phyloP scores from a whole-genome alignment of 2,329 filamentous ascomycete species.

The Aspergillus intermedius region DNA sequence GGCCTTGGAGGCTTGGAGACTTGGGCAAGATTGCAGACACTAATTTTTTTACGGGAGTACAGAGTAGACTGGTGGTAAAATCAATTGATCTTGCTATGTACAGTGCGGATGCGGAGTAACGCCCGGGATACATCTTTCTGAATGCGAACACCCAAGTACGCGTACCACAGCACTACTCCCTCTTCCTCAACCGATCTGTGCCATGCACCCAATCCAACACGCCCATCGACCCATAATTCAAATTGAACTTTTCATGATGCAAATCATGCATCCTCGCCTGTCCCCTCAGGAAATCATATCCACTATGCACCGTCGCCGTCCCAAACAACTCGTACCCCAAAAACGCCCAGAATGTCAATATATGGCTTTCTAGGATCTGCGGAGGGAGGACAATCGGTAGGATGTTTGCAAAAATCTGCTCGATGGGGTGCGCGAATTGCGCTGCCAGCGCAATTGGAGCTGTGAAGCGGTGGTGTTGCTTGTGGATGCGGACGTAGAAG shows the following conservation, averaged over 20 bases:
- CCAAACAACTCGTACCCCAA: constrained; percentile 45
- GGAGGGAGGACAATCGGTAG: constrained; percentile 49
- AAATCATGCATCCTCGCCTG: constrained; percentile 48
- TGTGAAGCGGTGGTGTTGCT: constrained; percentile 51
- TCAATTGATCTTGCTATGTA: no score
- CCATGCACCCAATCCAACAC: constrained; percentile 52
- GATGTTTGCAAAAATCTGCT: constrained; percentile 50
- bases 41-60: no score
- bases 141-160: background rate
- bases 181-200: constrained; percentile 27
- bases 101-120: no score
- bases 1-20: no score
- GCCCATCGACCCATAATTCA: constrained; percentile 50
- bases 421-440: constrained; percentile 53
- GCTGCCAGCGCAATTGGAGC: constrained; percentile 51
- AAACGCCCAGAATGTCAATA: constrained; percentile 50
- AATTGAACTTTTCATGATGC: constrained; percentile 52
- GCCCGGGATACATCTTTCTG: no score
- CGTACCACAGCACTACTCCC: background rate
- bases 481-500: constrained; percentile 49
- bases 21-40: no score
- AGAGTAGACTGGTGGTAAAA: no score
- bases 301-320: constrained; percentile 52
- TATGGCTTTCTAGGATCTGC: constrained; percentile 41
- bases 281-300: constrained; percentile 48